These are phyloP conservation scores for Vaccinium myrtillus DNA, from an alignment of 148 eudicot genomes.

Conservation along the genomic window DNA sequence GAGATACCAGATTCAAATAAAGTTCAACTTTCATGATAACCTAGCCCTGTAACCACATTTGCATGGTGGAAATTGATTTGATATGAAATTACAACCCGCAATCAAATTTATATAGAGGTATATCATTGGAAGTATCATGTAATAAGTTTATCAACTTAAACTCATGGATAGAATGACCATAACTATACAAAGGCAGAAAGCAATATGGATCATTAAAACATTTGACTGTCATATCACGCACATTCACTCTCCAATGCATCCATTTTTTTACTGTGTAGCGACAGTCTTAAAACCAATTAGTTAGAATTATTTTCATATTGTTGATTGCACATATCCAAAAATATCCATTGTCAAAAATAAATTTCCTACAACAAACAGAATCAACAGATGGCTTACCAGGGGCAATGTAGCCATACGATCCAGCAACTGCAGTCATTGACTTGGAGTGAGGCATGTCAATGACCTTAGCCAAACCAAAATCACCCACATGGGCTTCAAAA, in stretches of 20 bases:
- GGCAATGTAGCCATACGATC: constrained; percentile 97
- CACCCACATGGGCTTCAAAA: constrained; percentile 98
- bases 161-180: not conserved
- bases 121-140: not conserved
- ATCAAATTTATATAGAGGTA: not conserved
- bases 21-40: not conserved
- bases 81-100: not conserved
- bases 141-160: not conserved
- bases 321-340: not conserved
- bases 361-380: not conserved
- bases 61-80: not conserved
- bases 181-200: not conserved
- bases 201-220: not conserved
- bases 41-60: not conserved
- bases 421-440: constrained; percentile 96
- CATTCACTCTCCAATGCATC: not conserved
- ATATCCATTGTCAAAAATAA: not conserved
- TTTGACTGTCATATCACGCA: not conserved
- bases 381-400: constrained; percentile 61
- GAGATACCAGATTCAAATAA: not conserved
- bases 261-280: not conserved
- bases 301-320: not conserved
- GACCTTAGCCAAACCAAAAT: constrained; percentile 97
- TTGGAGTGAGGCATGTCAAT: constrained; percentile 96
- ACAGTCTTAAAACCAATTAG: not conserved